A percentile compares a stretch with the other conserved stretches of the same genome.
Conservation (phyloP, 176 grass and related monocot genomes). For the Avena eriantha region DNA sequence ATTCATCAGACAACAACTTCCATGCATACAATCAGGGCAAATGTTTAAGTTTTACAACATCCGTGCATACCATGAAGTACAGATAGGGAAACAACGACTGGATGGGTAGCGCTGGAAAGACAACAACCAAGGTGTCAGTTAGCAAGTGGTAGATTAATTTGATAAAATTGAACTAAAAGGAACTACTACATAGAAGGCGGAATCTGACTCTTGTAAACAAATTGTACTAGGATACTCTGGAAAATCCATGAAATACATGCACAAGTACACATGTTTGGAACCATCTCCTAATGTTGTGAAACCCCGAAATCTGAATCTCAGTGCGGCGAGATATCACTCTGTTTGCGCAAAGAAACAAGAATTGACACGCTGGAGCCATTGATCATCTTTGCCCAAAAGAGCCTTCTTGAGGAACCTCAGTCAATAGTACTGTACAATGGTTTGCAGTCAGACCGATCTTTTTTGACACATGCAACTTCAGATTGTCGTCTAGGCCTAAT, state of each 20-base stretch:
- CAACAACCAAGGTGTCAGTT: constrained; percentile 17
- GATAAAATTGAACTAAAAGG: neutral
- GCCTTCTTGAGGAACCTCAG: neutral
- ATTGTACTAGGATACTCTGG: neutral
- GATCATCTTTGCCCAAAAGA: neutral
- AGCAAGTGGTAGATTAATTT: neutral
- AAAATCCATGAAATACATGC: neutral
- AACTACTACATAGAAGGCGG: neutral
- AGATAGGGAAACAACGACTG: constrained; percentile 66
- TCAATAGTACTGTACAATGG: neutral
- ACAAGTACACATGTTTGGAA: neutral
- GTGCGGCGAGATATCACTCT: neutral
- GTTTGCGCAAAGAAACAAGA: neutral
- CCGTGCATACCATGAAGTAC: constrained; percentile 73
- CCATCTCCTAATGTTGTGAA: neutral
- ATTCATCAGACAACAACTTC: neutral
- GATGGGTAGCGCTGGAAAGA: constrained; percentile 64
- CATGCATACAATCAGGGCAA: neutral
- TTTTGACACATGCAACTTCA: neutral
- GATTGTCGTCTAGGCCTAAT: neutral
- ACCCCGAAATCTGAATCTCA: neutral
- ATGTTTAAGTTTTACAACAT: neutral
- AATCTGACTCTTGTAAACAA: neutral
- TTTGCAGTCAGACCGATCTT: neutral
- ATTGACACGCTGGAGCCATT: neutral